Evolutionary conservation across 495 filamentous ascomycete genomes (phyloP).

Genomic region (Lindgomyces ingoldianus): DNA sequence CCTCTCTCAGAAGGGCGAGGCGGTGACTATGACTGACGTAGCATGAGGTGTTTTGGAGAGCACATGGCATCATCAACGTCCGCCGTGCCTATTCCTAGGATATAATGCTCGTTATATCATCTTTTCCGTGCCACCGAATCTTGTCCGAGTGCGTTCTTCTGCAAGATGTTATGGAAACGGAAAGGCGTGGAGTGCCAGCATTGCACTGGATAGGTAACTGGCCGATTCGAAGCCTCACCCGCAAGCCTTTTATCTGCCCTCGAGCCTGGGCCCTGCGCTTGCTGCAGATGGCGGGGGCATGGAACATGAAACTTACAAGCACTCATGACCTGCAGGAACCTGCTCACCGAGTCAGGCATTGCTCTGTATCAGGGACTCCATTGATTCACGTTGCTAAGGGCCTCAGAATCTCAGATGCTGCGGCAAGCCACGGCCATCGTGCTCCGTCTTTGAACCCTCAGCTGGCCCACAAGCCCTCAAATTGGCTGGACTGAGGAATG

Average conservation of each 20-base stretch:
- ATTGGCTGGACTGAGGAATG: not conserved
- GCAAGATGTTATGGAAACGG: constrained; percentile 18
- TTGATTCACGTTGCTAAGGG: constrained; percentile 5
- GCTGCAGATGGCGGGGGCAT: constrained; percentile 11
- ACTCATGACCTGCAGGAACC: constrained; percentile 37
- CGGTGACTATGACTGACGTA: constrained; percentile 2
- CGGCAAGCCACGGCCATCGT: not conserved
- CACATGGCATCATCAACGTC: constrained; percentile 19
- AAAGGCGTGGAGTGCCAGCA: constrained; percentile 11
- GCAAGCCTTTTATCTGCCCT: constrained; percentile 12
- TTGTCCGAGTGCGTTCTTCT: not conserved
- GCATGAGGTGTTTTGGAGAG: not conserved
- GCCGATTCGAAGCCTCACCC: constrained; percentile 23
- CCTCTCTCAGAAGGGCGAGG: too few relatives aligned
- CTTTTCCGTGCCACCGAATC: not conserved
- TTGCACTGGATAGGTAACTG: constrained; percentile 2
- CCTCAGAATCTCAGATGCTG: constrained; percentile 14
- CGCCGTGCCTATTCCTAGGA: constrained; percentile 12
- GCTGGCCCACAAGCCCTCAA: not conserved
- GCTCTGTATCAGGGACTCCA: constrained; percentile 5
- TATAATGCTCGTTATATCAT: constrained; percentile 19
- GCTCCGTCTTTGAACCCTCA: too few relatives aligned
- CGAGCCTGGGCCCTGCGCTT: not conserved
- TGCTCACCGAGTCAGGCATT: constrained; percentile 24
- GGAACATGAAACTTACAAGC: constrained; percentile 12